Evolutionary conservation across 2,329 filamentous ascomycete genomes (phyloP), one percentile per base, ranked within the genome.

Genomic region (Raffaelea deltoideospora): DNA sequence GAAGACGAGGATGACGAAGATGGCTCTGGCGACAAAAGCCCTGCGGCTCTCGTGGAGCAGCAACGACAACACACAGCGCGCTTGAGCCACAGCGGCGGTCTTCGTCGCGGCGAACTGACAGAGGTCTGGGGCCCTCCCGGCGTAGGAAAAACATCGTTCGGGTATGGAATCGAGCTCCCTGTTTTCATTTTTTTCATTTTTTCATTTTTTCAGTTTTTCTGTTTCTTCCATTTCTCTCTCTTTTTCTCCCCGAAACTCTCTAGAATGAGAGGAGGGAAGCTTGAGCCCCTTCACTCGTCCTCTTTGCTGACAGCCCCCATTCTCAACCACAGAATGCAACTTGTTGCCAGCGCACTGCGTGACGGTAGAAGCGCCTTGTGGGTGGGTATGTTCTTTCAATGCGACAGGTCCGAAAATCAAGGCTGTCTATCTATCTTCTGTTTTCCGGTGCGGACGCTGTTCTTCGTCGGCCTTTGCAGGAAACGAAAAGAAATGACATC

Each of bases 121-220:
- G 88, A 96, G 56, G 61, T 94, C 34, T 93, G 83, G 70, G 88
- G 88, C 1, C 85, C 87, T 10, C 79, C 84, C 9, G 87, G 86
- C 2, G 72, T 72, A 20, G 88, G 87, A 22, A 95, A 93, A 64
- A 93, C 85, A 4, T 67, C 79, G 11, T 62, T 95, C 47, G 81
- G 78, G 81, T 88, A 64, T 59, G 72, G 59, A 33, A 9, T 10
- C 11, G 13, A 7, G 10, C 10, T 10, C 15, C 13, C 18, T 2
- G n/a, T n/a, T n/a, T n/a, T n/a, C n/a, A n/a, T n/a, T n/a, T n/a
- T n/a, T n/a, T n/a, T n/a, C n/a, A n/a, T n/a, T n/a, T n/a, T n/a
- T n/a, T n/a, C n/a, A n/a, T n/a, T n/a, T n/a, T n/a, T n/a, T n/a
- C n/a, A n/a, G n/a, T n/a, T n/a, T n/a, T n/a, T n/a, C n/a, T n/a